phyloP scores from a whole-genome alignment of 805 yeast genomes.

The Vanderwaltozyma verrucispora region DNA sequence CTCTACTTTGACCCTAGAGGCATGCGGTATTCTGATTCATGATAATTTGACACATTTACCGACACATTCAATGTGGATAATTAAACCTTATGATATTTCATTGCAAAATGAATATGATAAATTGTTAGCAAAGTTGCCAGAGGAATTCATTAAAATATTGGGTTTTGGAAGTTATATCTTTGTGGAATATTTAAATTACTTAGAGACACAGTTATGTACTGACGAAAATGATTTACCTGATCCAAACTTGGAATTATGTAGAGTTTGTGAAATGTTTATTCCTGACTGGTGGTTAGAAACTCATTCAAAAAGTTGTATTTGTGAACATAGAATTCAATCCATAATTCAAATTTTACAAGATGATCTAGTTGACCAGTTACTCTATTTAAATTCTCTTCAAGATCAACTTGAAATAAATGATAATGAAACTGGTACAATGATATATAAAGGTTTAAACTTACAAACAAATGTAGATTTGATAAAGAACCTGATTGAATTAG shows the following conservation, averaged over 20 bases:
- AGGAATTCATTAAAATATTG: slow-evolving; percentile 54
- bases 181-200: slow-evolving; percentile 54
- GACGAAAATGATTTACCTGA: slow-evolving; percentile 59
- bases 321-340: slow-evolving; percentile 76
- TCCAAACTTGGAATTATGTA: slow-evolving; percentile 76
- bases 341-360: slow-evolving; percentile 71
- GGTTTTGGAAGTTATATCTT: slow-evolving; percentile 88
- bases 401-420: neutral
- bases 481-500: slow-evolving; percentile 36
- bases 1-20: slow-evolving; percentile 66
- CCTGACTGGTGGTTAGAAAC: slow-evolving; percentile 96
- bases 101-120: slow-evolving; percentile 33
- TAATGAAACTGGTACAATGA: slow-evolving; percentile 18
- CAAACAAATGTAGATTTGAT: neutral
- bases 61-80: slow-evolving; percentile 86
- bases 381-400: neutral
- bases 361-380: slow-evolving; percentile 51
- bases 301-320: slow-evolving; percentile 78
- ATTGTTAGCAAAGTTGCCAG: slow-evolving; percentile 37
- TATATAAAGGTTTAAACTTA: slow-evolving; percentile 42
- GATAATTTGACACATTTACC: slow-evolving; percentile 48
- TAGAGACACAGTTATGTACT: slow-evolving; percentile 53
- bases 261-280: slow-evolving; percentile 84
- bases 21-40: slow-evolving; percentile 82
- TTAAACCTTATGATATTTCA: slow-evolving; percentile 42